phyloP scores from a whole-genome alignment of 1,284 basidiomycete species.

The Fomes fomentarius region DNA sequence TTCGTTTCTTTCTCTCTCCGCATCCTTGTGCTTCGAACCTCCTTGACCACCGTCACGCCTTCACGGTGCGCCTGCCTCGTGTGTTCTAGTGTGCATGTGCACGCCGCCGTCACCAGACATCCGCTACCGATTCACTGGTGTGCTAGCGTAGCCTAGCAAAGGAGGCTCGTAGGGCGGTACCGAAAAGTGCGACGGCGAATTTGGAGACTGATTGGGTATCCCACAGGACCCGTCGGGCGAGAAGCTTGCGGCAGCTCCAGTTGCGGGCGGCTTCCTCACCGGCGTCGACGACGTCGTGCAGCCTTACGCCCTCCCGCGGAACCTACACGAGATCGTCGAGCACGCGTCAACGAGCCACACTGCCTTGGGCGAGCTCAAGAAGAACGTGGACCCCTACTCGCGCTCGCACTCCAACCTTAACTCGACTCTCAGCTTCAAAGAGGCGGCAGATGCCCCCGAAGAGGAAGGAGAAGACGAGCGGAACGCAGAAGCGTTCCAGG shows the following conservation, averaged over 20 bases:
- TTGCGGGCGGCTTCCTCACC: conserved; percentile 62
- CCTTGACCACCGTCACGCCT: too few relatives aligned
- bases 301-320: conserved; percentile 68
- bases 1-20: background rate
- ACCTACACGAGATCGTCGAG: conserved; percentile 43
- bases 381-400: background rate
- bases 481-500: background rate
- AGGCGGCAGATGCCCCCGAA: too few relatives aligned
- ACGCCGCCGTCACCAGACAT: too few relatives aligned
- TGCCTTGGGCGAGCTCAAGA: conserved; percentile 16
- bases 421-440: too few relatives aligned
- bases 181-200: background rate
- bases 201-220: background rate
- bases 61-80: background rate
- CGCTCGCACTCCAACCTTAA: too few relatives aligned
- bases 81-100: background rate
- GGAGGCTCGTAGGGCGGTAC: background rate
- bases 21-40: too few relatives aligned
- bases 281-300: conserved; percentile 76
- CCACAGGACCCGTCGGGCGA: conserved; percentile 26
- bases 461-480: conserved; percentile 4
- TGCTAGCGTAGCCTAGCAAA: background rate
- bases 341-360: conserved; percentile 17
- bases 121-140: too few relatives aligned
- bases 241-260: conserved; percentile 28